Evolutionary conservation across 805 yeast species (phyloP), one percentile per base, ranked within the genome.

Genomic region (Starmerella stigmatis): DNA sequence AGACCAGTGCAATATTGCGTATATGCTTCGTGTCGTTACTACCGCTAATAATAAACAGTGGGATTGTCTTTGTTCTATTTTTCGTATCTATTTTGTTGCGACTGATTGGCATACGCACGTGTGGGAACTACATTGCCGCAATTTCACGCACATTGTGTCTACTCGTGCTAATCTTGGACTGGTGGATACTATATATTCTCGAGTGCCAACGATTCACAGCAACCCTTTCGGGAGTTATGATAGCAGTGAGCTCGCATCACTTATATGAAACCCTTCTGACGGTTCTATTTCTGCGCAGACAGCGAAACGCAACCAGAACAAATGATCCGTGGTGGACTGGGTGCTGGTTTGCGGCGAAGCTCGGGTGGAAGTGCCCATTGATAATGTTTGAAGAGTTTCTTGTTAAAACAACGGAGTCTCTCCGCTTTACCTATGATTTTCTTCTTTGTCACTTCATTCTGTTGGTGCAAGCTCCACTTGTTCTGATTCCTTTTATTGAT

Each of bases 401-500:
- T 58, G 94, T 94, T 52, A 88, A 88, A 70, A 73, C 75, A 45
- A 76, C 84, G 59, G 97, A 88, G 67, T 65, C 82, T 72, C 80
- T 94, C 16, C 83, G 83, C 61, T 88, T 85, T 63, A 83, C 96
- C 17, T 86, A 89, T 64, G 97, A 88, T 67, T 88, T 86, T 63
- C 70, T 84, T 34, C 70, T 85, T 57, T 94, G 95, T 43, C 96
- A 88, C 60, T 58, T 79, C 53, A 70, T 88, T 41, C 71, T 86
- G 58, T 79, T 83, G 68, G 68, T 75, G 53, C 96, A 86, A 67
- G 72, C 81, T 61, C 96, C 96, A 58, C 60, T 86, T 32, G 67
- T 88, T 51, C 69, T 74, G 45, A 67, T 86, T 55, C 97, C 97
- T 58, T 72, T 74, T 59, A 68, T 86, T 60, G 96, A 88, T 68